phyloP scores from a whole-genome alignment of 257 asterid genomes.

The Plantago ovata region DNA sequence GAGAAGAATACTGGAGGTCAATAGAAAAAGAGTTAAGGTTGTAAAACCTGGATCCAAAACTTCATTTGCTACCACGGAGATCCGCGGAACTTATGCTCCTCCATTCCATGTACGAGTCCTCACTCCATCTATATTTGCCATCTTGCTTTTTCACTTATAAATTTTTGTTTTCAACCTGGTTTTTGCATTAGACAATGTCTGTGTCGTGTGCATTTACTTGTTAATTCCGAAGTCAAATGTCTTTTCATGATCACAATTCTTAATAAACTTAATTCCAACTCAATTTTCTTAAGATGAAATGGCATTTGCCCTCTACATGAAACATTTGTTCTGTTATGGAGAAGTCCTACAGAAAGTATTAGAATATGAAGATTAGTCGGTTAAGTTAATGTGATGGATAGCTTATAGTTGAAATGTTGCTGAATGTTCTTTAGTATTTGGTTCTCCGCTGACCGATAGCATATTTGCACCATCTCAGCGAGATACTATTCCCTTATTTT shows the following conservation, averaged over 20 bases:
- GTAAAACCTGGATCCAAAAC: conserved; percentile 96
- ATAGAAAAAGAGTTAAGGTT: conserved; percentile 78
- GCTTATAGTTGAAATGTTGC: too few relatives aligned
- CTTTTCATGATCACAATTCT: background rate
- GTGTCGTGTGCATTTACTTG: too few relatives aligned
- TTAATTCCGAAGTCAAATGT: too few relatives aligned
- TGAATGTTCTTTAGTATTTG: too few relatives aligned
- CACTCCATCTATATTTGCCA: background rate
- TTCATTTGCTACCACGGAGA: conserved; percentile 82
- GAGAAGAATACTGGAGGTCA: conserved; percentile 85
- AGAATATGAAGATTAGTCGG: too few relatives aligned
- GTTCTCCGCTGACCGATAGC: too few relatives aligned
- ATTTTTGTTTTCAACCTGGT: too few relatives aligned
- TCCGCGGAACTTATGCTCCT: conserved; percentile 87
- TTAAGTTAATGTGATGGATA: too few relatives aligned
- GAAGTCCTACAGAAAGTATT: too few relatives aligned
- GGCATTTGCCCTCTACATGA: background rate
- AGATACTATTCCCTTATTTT: too few relatives aligned
- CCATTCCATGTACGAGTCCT: conserved; percentile 79
- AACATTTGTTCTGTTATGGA: background rate
- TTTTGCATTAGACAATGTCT: too few relatives aligned
- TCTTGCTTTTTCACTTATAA: background rate
- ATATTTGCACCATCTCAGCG: too few relatives aligned
- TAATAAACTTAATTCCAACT: background rate
- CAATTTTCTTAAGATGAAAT: background rate